These are phyloP conservation scores for Centaurea solstitialis DNA, from an alignment of 129 eudicot genomes.

Conservation along the genomic window DNA sequence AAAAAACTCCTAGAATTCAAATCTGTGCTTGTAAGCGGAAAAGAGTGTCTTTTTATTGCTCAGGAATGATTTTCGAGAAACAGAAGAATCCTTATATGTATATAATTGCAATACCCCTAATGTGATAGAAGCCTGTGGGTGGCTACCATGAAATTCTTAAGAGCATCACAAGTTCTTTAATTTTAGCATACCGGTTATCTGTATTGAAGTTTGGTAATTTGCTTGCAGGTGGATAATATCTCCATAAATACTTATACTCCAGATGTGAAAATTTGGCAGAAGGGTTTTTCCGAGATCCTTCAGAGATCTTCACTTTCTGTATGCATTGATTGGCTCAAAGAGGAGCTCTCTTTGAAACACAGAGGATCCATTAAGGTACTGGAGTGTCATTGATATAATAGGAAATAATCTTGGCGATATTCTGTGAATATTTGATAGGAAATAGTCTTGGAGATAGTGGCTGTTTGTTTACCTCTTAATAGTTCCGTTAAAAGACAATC, in stretches of 20 bases:
- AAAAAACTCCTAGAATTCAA: too few relatives aligned
- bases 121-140: background rate
- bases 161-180: background rate
- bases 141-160: background rate
- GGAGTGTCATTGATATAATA: background rate
- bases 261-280: conserved; percentile 34
- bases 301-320: conserved; percentile 49
- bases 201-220: background rate
- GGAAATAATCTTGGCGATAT: background rate
- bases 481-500: too few relatives aligned
- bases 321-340: conserved; percentile 55
- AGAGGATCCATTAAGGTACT: conserved; percentile 51
- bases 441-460: background rate
- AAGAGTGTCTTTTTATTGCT: background rate
- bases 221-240: conserved; percentile 45
- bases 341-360: conserved; percentile 45
- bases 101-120: background rate
- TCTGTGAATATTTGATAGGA: background rate
- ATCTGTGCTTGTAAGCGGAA: too few relatives aligned
- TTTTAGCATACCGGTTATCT: background rate
- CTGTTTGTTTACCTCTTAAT: too few relatives aligned
- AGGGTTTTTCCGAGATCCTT: conserved; percentile 37
- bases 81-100: background rate
- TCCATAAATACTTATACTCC: conserved; percentile 30
- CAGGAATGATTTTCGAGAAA: background rate